phyloP scores from a whole-genome alignment of 306 rosid species.

The Pterocarpus macrocarpus region DNA sequence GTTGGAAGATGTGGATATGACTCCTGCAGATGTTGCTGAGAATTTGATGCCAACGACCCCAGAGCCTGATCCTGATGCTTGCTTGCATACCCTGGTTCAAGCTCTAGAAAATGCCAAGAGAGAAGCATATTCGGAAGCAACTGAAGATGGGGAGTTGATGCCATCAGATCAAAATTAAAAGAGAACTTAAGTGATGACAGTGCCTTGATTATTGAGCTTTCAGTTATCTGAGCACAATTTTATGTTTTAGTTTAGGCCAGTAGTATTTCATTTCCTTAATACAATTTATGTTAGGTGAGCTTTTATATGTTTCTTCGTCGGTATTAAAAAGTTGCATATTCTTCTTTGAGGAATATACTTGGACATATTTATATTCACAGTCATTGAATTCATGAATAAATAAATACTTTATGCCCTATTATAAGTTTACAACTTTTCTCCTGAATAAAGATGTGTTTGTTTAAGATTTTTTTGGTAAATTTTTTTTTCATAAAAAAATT shows the following conservation, averaged over 20 bases:
- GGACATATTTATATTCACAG: background rate
- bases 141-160: too few relatives aligned
- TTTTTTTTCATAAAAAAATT: too few relatives aligned
- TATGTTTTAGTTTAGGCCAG: background rate
- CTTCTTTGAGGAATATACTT: background rate
- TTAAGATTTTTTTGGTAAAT: too few relatives aligned
- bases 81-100: slow-evolving; percentile 58
- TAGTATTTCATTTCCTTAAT: background rate
- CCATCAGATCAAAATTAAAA: too few relatives aligned
- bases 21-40: slow-evolving; percentile 78
- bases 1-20: slow-evolving; percentile 53
- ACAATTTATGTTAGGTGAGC: background rate
- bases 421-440: background rate
- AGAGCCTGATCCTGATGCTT: slow-evolving; percentile 40
- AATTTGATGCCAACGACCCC: slow-evolving; percentile 67
- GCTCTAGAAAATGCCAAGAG: slow-evolving; percentile 57
- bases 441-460: background rate
- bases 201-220: background rate
- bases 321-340: background rate
- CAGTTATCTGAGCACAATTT: background rate
- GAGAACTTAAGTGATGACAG: too few relatives aligned
- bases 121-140: slow-evolving; percentile 38
- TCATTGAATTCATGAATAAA: background rate
- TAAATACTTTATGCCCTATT: background rate
- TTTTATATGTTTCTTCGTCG: background rate